phyloP scores from a whole-genome alignment of 768 basidiomycete genomes.

The Rhizopogon rudus region DNA sequence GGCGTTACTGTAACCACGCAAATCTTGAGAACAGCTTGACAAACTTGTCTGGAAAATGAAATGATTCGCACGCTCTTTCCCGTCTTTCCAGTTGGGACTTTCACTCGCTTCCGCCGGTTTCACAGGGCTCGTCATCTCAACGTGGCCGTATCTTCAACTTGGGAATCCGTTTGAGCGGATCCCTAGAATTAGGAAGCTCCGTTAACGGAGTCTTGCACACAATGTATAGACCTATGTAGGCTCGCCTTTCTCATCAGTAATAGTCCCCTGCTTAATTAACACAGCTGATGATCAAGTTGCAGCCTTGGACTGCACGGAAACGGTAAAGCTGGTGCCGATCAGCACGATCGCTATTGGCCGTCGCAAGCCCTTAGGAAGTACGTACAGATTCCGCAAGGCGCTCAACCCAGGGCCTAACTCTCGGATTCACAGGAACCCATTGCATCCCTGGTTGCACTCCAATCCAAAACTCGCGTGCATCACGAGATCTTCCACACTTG shows the following conservation, averaged over 20 bases:
- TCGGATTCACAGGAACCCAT: not conserved
- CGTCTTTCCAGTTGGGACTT: not conserved
- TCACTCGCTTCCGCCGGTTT: slow-evolving; percentile 16
- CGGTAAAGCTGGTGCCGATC: not conserved
- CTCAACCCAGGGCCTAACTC: slow-evolving; percentile 2
- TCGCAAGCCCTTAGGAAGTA: not conserved
- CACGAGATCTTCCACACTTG: slow-evolving; percentile 10
- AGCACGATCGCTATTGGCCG: not conserved
- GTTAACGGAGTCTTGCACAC: not conserved
- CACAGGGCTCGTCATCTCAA: slow-evolving; percentile 15
- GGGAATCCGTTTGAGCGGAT: slow-evolving; percentile 21
- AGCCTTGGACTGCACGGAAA: too few species aligned
- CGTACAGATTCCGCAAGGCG: not conserved
- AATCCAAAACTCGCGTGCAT: slow-evolving; percentile 1
- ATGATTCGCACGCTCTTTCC: slow-evolving; percentile 1
- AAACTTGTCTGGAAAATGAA: not conserved
- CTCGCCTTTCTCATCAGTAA: not conserved
- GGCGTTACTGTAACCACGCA: not conserved
- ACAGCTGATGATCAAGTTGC: too few species aligned
- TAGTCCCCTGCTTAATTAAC: not conserved
- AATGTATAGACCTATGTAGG: not conserved
- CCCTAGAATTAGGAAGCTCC: slow-evolving; percentile 3
- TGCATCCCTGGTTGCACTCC: slow-evolving; percentile 1
- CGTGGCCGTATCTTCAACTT: slow-evolving; percentile 11
- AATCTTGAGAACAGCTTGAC: not conserved